These are phyloP conservation scores for Teunomyces stri DNA, from an alignment of 805 yeast genomes.

Conservation along the genomic window DNA sequence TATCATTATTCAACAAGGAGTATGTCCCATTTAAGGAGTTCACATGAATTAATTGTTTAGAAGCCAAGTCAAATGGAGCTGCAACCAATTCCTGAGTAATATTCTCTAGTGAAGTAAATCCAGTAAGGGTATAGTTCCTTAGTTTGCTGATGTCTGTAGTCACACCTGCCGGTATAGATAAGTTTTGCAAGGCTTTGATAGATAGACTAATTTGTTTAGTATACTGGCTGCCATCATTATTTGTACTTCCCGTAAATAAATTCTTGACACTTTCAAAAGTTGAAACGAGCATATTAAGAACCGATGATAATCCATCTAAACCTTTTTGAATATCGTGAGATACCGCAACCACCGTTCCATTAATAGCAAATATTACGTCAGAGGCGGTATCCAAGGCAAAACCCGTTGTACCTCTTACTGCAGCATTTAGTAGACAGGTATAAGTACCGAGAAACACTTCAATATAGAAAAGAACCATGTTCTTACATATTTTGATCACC, in stretches of 20 bases:
- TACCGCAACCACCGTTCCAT: conserved; percentile 52
- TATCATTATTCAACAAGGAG: background rate
- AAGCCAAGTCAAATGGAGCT: conserved; percentile 56
- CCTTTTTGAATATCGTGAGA: conserved; percentile 67
- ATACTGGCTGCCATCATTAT: conserved; percentile 26
- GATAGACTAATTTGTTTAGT: conserved; percentile 56
- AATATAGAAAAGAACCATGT: conserved; percentile 59
- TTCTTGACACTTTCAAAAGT: conserved; percentile 48
- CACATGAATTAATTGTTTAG: conserved; percentile 22
- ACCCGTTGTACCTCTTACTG: conserved; percentile 68
- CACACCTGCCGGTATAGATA: conserved; percentile 66
- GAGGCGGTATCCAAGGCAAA: conserved; percentile 75
- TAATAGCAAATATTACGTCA: conserved; percentile 54
- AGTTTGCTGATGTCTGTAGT: conserved; percentile 54
- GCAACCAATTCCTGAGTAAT: conserved; percentile 53
- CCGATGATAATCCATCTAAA: conserved; percentile 53
- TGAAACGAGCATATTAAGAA: conserved; percentile 54
- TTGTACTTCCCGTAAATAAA: conserved; percentile 42
- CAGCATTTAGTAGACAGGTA: conserved; percentile 74
- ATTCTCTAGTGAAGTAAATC: conserved; percentile 62
- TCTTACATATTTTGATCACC: conserved; percentile 55
- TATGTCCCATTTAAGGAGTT: background rate
- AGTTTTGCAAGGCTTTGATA: conserved; percentile 49
- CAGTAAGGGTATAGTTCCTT: conserved; percentile 51
- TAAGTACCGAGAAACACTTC: conserved; percentile 83